Conservation (phyloP, 306 rosid genomes). For the Ormosia semicastrata region DNA sequence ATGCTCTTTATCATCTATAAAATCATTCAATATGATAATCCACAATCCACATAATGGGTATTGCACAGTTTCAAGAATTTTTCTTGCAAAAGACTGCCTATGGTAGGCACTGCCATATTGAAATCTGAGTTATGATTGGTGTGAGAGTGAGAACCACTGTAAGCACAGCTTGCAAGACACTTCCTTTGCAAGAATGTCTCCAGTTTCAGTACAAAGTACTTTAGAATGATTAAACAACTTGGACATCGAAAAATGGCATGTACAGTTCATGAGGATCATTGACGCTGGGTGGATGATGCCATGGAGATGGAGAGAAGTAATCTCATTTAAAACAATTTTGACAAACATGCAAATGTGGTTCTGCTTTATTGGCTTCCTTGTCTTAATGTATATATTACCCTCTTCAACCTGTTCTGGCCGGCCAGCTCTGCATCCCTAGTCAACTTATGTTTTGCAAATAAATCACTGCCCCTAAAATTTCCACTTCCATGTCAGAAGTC, state of each 20-base stretch:
- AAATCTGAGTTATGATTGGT: too few species aligned
- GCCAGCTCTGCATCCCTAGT: slow-evolving; percentile 11
- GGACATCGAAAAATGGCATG: slow-evolving; percentile 4
- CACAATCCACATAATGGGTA: background rate
- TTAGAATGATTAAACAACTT: slow-evolving; percentile 17
- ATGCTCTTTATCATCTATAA: too few species aligned
- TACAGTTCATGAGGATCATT: slow-evolving; percentile 7
- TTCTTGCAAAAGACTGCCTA: background rate
- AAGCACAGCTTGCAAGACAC: too few species aligned
- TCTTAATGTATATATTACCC: background rate
- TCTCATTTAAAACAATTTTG: slow-evolving; percentile 21
- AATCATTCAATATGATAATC: too few species aligned
- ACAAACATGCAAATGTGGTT: slow-evolving; percentile 3
- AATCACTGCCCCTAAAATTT: background rate
- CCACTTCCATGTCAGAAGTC: background rate
- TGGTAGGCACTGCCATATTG: background rate
- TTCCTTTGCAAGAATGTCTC: too few species aligned
- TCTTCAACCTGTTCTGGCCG: slow-evolving; percentile 18
- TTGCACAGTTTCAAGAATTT: background rate
- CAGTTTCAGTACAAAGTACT: background rate
- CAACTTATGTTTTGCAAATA: slow-evolving; percentile 2
- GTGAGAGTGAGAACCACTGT: too few species aligned
- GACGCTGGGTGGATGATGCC: background rate
- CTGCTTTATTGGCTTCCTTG: background rate
- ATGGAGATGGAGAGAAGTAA: background rate